phyloP scores from a whole-genome alignment of 192 early-diverging fungal genomes.

The Dissophora globulifera region DNA sequence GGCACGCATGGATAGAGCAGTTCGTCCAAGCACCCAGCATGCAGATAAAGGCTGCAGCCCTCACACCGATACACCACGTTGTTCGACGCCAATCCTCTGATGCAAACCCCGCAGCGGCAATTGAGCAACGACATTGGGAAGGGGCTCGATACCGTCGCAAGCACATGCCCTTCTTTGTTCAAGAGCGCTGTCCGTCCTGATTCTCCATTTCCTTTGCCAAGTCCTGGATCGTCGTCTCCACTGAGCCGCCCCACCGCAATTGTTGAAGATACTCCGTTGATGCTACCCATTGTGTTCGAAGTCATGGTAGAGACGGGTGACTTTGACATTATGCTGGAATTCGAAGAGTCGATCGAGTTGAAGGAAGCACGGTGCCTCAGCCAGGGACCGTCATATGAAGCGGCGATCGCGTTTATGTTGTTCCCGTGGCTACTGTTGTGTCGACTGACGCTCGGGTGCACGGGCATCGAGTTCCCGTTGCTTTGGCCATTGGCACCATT shows the following conservation, averaged over 20 bases:
- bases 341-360: constrained; percentile 44
- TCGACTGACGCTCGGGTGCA: constrained; percentile 5
- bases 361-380: constrained; percentile 33
- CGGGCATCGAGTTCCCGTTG: neutral
- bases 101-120: constrained; percentile 40
- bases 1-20: constrained; percentile 67
- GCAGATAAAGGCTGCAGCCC: constrained; percentile 59
- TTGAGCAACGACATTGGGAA: constrained; percentile 25
- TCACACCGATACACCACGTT: constrained; percentile 33
- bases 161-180: constrained; percentile 27
- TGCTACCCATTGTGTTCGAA: constrained; percentile 44
- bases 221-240: too few species aligned
- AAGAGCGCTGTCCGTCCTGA: neutral
- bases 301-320: constrained; percentile 43
- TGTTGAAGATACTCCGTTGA: constrained; percentile 33
- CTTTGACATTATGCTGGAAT: constrained; percentile 31
- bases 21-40: constrained; percentile 59
- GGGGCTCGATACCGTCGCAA: constrained; percentile 22
- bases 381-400: constrained; percentile 13
- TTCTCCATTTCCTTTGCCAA: too few species aligned
- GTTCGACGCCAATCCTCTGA: constrained; percentile 3
- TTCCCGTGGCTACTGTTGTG: constrained; percentile 18
- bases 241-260: too few species aligned
- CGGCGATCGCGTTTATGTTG: neutral
- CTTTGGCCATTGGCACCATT: neutral